These are phyloP conservation scores for Chalciporus chontae DNA, from an alignment of 768 basidiomycete species.

Conservation along the genomic window DNA sequence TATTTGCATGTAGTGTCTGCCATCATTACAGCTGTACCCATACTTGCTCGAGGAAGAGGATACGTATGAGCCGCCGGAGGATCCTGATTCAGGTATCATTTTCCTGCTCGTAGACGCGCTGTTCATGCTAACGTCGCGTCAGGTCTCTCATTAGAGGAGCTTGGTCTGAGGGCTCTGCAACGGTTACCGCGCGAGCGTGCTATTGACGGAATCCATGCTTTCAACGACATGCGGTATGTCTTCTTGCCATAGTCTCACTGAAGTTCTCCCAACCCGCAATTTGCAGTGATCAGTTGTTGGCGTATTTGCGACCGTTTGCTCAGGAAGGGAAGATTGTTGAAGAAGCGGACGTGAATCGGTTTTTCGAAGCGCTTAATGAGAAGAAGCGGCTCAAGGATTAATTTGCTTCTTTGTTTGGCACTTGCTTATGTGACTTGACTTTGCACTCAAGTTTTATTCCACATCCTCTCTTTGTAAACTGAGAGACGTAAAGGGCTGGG, in stretches of 20 bases:
- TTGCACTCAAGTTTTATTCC: no score
- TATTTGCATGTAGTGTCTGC: slow-evolving; percentile 49
- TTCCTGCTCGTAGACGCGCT: not conserved
- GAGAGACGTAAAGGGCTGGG: no score
- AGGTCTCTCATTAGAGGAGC: slow-evolving; percentile 79
- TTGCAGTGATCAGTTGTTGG: slow-evolving; percentile 63
- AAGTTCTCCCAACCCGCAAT: not conserved
- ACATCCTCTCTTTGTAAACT: no score
- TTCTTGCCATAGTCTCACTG: not conserved
- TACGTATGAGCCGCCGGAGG: slow-evolving; percentile 81
- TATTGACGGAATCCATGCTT: slow-evolving; percentile 80
- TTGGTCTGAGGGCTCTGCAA: slow-evolving; percentile 75
- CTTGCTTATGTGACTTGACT: no score
- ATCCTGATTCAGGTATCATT: slow-evolving; percentile 72
- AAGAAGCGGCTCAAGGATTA: slow-evolving; percentile 8
- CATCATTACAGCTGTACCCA: slow-evolving; percentile 47
- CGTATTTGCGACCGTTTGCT: slow-evolving; percentile 76
- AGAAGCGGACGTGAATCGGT: slow-evolving; percentile 64
- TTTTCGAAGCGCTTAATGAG: slow-evolving; percentile 57
- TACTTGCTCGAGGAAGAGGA: slow-evolving; percentile 77
- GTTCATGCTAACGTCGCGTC: not conserved
- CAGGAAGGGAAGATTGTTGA: slow-evolving; percentile 71
- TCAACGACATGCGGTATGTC: slow-evolving; percentile 76
- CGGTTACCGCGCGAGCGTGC: slow-evolving; percentile 76
- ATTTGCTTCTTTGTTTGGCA: not conserved